Conservation (phyloP, 2,329 filamentous ascomycete genomes). For the Metarhizium anisopliae region DNA sequence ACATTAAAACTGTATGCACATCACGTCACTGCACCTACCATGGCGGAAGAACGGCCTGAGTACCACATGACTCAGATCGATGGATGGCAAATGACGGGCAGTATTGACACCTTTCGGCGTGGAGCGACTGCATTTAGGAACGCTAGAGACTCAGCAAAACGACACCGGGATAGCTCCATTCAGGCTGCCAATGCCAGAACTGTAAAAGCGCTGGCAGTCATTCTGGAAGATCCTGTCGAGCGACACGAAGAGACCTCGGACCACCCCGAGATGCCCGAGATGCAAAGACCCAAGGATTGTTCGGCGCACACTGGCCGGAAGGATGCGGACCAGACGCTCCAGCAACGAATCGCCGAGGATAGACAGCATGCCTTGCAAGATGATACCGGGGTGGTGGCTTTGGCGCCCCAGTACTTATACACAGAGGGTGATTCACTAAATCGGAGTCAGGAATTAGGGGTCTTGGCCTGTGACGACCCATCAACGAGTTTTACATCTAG, state of each 20-base stretch:
- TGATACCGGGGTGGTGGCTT: not conserved
- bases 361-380: not conserved
- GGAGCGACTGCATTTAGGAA: not conserved
- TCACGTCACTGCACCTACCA: constrained; percentile 10
- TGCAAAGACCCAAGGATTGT: not conserved
- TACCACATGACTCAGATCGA: constrained; percentile 27
- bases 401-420: not conserved
- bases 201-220: not conserved
- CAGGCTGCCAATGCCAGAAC: not conserved
- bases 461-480: not conserved
- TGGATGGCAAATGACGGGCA: not conserved
- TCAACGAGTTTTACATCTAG: not conserved
- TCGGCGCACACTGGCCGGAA: not conserved
- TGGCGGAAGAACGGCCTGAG: constrained; percentile 13
- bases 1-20: constrained; percentile 24
- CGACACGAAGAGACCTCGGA: not conserved
- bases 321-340: not conserved
- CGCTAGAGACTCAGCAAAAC: not conserved
- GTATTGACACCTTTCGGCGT: not conserved
- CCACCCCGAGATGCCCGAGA: too few species aligned
- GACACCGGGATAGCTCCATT: not conserved
- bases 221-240: too few species aligned
- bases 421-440: not conserved
- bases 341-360: not conserved
- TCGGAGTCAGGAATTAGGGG: not conserved